phyloP scores from a whole-genome alignment of 2,329 filamentous ascomycete species.

The Leptographium lundbergii region DNA sequence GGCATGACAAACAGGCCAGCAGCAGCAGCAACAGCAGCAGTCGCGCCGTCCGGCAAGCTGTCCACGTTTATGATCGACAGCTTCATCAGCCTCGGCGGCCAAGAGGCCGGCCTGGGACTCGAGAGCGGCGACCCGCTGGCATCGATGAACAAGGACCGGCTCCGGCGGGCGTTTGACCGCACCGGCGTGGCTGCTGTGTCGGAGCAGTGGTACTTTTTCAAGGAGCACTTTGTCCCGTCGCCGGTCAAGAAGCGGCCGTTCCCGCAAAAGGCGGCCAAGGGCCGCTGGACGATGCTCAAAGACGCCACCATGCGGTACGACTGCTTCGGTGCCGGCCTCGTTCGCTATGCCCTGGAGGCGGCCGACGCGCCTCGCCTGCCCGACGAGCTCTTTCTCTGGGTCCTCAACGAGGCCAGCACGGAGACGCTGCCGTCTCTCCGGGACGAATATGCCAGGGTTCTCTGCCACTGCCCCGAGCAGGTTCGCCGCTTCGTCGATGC shows the following conservation, averaged over 20 bases:
- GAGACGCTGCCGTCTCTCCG: slow-evolving; percentile 38
- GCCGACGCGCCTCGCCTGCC: slow-evolving; percentile 31
- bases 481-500: slow-evolving; percentile 31
- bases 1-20: background rate
- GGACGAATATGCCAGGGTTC: slow-evolving; percentile 46
- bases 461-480: slow-evolving; percentile 24
- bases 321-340: slow-evolving; percentile 49
- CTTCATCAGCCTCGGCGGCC: slow-evolving; percentile 11
- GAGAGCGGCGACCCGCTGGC: background rate
- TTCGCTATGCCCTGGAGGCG: slow-evolving; percentile 34
- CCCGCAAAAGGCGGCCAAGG: slow-evolving; percentile 22
- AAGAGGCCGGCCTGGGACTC: background rate
- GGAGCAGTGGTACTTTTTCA: slow-evolving; percentile 39
- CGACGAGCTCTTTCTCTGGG: slow-evolving; percentile 54
- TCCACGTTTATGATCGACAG: slow-evolving; percentile 19
- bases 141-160: slow-evolving; percentile 23
- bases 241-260: slow-evolving; percentile 20
- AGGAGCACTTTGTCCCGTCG: slow-evolving; percentile 17
- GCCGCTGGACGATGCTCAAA: slow-evolving; percentile 34
- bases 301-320: slow-evolving; percentile 40
- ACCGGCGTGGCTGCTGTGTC: slow-evolving; percentile 26
- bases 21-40: background rate
- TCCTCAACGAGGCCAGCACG: slow-evolving; percentile 44
- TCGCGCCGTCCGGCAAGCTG: slow-evolving; percentile 4
- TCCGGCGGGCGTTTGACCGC: slow-evolving; percentile 35